Conservation (phyloP, 805 yeast genomes). For the Candida pseudoglaebosa region DNA sequence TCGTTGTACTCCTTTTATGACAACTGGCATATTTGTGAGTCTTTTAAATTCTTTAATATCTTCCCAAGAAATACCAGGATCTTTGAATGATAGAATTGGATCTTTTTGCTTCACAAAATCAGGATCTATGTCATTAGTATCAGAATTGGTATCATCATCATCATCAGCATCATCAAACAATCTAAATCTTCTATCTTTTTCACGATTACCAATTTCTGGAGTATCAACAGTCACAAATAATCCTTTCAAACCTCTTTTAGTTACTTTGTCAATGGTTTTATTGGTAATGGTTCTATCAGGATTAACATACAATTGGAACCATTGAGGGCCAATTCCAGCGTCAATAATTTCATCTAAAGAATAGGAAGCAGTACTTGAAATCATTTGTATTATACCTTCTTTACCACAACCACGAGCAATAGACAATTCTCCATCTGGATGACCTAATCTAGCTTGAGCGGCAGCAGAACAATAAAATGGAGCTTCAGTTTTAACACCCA, state of each 20-base stretch:
- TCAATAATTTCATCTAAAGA: constrained; percentile 39
- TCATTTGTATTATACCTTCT: constrained; percentile 46
- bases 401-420: constrained; percentile 38
- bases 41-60: constrained; percentile 38
- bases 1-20: constrained; percentile 61
- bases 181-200: constrained; percentile 40
- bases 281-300: constrained; percentile 29
- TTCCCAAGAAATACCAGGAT: constrained; percentile 35
- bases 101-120: constrained; percentile 1
- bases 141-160: constrained; percentile 25
- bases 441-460: constrained; percentile 42
- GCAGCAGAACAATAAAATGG: constrained; percentile 51
- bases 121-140: constrained; percentile 15
- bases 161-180: constrained; percentile 20
- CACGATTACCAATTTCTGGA: constrained; percentile 52
- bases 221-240: constrained; percentile 55
- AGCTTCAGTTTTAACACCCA: constrained; percentile 29
- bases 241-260: constrained; percentile 39
- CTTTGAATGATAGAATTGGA: constrained; percentile 72
- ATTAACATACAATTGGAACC: constrained; percentile 49
- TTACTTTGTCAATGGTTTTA: constrained; percentile 33
- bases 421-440: constrained; percentile 41
- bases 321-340: constrained; percentile 33
- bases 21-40: constrained; percentile 35
- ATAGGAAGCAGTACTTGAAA: constrained; percentile 39